A percentile compares a stretch with the other conserved stretches of the same genome.
Conservation (phyloP, 1,284 basidiomycete genomes). For the Cerioporus squamosus region DNA sequence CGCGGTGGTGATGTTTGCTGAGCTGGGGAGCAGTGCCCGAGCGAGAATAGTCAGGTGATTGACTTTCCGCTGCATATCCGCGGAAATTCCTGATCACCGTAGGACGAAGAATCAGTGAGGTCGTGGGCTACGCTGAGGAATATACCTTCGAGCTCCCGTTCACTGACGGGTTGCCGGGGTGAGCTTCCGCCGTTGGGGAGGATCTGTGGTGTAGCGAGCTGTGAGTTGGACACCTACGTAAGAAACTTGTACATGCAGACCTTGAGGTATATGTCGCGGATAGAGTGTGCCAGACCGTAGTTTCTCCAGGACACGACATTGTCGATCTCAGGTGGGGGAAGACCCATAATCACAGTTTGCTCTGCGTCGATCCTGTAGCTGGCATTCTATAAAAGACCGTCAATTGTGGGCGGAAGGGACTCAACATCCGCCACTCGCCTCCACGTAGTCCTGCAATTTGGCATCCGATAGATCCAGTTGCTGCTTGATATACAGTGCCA, state of each 20-base stretch:
- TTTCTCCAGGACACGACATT: slow-evolving; percentile 44
- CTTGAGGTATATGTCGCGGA: slow-evolving; percentile 42
- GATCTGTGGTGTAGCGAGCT: slow-evolving; percentile 9
- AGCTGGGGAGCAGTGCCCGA: slow-evolving; percentile 41
- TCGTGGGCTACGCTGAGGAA: neutral
- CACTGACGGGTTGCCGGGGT: slow-evolving; percentile 14
- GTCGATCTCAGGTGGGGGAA: slow-evolving; percentile 47
- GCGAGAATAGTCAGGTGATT: slow-evolving; percentile 38
- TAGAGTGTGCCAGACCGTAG: slow-evolving; percentile 48
- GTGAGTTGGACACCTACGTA: neutral
- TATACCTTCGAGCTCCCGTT: slow-evolving; percentile 7
- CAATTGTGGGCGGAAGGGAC: neutral
- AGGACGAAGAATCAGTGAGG: neutral
- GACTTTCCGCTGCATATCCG: slow-evolving; percentile 30
- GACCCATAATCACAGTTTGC: slow-evolving; percentile 50
- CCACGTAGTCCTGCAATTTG: slow-evolving; percentile 55
- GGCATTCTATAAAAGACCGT: slow-evolving; percentile 40
- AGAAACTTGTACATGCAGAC: slow-evolving; percentile 29
- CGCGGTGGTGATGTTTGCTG: slow-evolving; percentile 15
- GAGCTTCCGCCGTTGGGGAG: slow-evolving; percentile 25
- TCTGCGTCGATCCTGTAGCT: slow-evolving; percentile 47
- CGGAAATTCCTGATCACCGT: neutral
- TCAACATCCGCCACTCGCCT: slow-evolving; percentile 34
- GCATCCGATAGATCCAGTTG: slow-evolving; percentile 48
- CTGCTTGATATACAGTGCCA: slow-evolving; percentile 49